Evolutionary conservation across 2,329 filamentous ascomycete genomes (phyloP).

Genomic region (Aspergillus brunneoviolaceus): DNA sequence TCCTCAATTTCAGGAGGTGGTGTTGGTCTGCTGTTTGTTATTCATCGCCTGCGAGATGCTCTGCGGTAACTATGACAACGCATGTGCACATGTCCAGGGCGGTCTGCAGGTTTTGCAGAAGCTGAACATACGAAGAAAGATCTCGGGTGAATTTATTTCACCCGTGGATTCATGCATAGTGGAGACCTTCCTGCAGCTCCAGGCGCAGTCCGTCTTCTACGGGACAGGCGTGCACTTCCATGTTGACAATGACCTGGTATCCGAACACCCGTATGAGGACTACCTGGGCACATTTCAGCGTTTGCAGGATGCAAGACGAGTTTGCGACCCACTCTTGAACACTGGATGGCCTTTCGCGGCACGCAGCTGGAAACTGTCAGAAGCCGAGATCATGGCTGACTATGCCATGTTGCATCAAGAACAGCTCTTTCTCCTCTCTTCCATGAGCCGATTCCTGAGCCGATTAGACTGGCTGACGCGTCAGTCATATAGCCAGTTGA

Average conservation of each 20-base stretch:
- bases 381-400: not conserved
- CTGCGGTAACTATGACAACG: not conserved
- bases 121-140: not conserved
- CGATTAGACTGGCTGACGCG: not conserved
- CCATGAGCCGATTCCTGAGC: not conserved
- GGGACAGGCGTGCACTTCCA: not conserved
- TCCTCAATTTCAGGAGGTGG: not conserved
- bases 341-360: not conserved
- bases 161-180: not conserved
- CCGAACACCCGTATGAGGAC: not conserved
- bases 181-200: not conserved
- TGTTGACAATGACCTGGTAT: not conserved
- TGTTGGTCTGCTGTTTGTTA: not conserved
- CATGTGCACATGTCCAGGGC: not conserved
- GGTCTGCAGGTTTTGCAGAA: not conserved
- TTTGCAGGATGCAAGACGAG: not conserved
- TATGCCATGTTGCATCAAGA: not conserved
- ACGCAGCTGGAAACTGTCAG: not conserved
- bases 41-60: not conserved
- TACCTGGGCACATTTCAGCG: not conserved
- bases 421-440: not conserved
- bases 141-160: not conserved
- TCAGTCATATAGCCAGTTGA: not conserved
- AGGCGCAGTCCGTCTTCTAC: not conserved
- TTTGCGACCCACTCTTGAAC: not conserved